Evolutionary conservation across 805 yeast species (phyloP).

Genomic region (Wickerhamomyces xylosicus): DNA sequence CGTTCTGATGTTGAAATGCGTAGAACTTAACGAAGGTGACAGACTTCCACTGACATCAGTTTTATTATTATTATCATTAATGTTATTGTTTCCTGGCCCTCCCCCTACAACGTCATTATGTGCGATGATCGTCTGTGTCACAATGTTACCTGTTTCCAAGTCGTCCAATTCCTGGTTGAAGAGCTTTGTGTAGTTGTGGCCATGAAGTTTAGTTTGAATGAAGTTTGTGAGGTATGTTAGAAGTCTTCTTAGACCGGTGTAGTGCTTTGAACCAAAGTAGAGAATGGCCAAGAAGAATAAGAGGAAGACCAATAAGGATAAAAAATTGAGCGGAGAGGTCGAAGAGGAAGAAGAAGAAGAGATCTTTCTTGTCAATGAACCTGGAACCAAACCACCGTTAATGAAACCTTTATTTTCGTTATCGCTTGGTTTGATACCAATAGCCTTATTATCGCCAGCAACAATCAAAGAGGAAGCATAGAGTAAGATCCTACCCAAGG

Average conservation of each 20-base stretch:
- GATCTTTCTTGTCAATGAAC: conserved; percentile 2
- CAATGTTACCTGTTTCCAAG: conserved; percentile 13
- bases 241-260: conserved; percentile 5
- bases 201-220: conserved; percentile 10
- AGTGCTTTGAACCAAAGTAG: conserved; percentile 7
- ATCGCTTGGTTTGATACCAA: conserved; percentile 18
- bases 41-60: conserved; percentile 11
- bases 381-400: conserved; percentile 9
- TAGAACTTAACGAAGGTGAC: conserved; percentile 12
- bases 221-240: conserved; percentile 8
- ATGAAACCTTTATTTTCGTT: conserved; percentile 16
- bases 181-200: conserved; percentile 13
- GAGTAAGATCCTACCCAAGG: conserved; percentile 76
- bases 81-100: conserved; percentile 1
- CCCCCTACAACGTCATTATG: neutral
- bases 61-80: conserved; percentile 1
- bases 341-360: neutral
- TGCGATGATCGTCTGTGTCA: conserved; percentile 3
- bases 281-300: conserved; percentile 3
- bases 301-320: conserved; percentile 7
- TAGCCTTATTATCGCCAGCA: conserved; percentile 3
- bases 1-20: conserved; percentile 13
- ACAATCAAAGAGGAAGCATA: conserved; percentile 54
- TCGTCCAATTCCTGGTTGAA: conserved; percentile 11
- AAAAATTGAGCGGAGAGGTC: neutral